Base-by-base conservation (phyloP, 305 asterid genomes). In the Euphrasia arctica region DNA sequence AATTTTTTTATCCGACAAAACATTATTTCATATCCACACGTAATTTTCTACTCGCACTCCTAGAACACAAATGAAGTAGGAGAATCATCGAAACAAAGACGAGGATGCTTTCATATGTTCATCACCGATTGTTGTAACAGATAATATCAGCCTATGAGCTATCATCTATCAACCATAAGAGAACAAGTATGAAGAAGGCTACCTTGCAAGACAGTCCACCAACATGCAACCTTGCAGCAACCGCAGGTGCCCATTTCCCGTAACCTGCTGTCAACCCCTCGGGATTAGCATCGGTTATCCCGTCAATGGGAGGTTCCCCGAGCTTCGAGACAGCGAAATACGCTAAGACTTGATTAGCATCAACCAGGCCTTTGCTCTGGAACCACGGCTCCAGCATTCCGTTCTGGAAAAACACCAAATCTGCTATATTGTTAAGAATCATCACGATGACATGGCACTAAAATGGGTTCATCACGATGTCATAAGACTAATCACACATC, bases 301-400 rank as follows among this genome's bases (percentile, higher is more conserved):
- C 98, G 72, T 93, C 98, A 28, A 74, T 69, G 8, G 98, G 97
- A 67, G 92, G 88, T 56, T 88, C 98, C 13, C 97, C 96, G 0
- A 90, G 95, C 79, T 90, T 93, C 5, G 98, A 77, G 67, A 93
- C 93, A 0, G 98, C 98, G 72, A 93, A 93, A 78, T 93, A 93
- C 0, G 98, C 98, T 71, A 93, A 70, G 69, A 93, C 97, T 83
- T 93, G 97, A 65, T 84, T 92, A n/a, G 97, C 95, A 58, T 87
- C 83, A 5, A 86, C 89, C 0, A 88, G 86, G 54, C 91, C 94
- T 79, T 86, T 90, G 71, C 87, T 87, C 65, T 80, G 64, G 63
- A 90, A 90, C 98, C 98, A 93, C 8, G 97, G 96, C 79, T 93
- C 98, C 86, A 93, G 79, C 98, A 93, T 90, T 74, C 98, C 98